Conservation (phyloP, 1,139 yeast species). For the Geotrichum aggregatum region DNA sequence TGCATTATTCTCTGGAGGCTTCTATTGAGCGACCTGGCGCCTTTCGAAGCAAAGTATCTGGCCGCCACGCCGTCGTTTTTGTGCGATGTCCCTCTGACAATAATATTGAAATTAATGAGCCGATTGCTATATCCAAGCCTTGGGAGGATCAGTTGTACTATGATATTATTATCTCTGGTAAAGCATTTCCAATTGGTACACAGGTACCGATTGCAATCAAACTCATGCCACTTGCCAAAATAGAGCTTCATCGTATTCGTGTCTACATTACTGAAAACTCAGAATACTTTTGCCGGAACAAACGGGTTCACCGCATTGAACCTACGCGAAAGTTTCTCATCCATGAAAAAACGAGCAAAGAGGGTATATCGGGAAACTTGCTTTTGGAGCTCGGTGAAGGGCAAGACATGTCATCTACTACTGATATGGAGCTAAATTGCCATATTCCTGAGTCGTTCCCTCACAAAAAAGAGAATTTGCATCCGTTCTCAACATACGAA, state of each 20-base stretch:
- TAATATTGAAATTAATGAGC: conserved; percentile 84
- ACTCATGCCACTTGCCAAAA: conserved; percentile 81
- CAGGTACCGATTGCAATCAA: conserved; percentile 78
- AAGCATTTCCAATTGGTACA: conserved; percentile 77
- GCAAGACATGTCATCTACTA: conserved; percentile 36
- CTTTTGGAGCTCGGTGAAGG: conserved; percentile 41
- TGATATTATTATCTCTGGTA: conserved; percentile 80
- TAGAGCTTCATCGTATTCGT: conserved; percentile 78
- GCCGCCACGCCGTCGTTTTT: conserved; percentile 59
- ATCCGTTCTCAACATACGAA: conserved; percentile 76
- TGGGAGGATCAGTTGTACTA: conserved; percentile 93
- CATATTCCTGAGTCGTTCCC: conserved; percentile 64
- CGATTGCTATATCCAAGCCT: conserved; percentile 80
- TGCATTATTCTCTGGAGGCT: conserved; percentile 65
- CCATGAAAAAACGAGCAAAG: conserved; percentile 70
- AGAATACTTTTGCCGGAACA: conserved; percentile 81
- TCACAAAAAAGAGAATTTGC: conserved; percentile 48
- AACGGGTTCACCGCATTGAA: conserved; percentile 86
- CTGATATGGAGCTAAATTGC: conserved; percentile 80
- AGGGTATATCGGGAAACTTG: conserved; percentile 42
- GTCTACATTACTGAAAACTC: conserved; percentile 81
- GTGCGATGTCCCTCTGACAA: conserved; percentile 74
- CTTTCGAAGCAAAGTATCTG: conserved; percentile 70
- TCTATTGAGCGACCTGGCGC: conserved; percentile 72
- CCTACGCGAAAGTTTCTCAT: conserved; percentile 77